These are phyloP conservation scores for Zygoascus bituminiphila DNA, from an alignment of 805 yeast species.

Conservation along the genomic window DNA sequence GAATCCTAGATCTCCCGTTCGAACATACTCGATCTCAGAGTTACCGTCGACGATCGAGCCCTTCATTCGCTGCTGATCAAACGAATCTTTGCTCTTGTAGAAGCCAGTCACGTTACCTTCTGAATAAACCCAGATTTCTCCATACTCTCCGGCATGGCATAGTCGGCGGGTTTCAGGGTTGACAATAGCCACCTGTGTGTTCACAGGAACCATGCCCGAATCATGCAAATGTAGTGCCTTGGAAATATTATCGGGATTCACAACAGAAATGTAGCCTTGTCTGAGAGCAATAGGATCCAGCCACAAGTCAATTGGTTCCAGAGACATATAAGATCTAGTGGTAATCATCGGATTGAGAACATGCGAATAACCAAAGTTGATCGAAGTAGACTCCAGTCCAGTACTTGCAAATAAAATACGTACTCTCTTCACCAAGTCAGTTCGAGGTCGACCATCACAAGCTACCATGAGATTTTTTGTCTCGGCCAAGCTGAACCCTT, in stretches of 20 bases:
- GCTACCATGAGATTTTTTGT: conserved; percentile 80
- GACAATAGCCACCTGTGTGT: conserved; percentile 88
- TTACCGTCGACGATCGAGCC: conserved; percentile 62
- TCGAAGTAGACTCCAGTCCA: conserved; percentile 55
- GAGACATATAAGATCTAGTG: conserved; percentile 76
- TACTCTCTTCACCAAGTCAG: conserved; percentile 44
- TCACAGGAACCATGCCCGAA: conserved; percentile 92
- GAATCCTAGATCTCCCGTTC: conserved; percentile 95
- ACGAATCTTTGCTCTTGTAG: conserved; percentile 44
- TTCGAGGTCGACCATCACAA: conserved; percentile 65
- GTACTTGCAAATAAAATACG: conserved; percentile 56
- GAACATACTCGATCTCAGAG: conserved; percentile 49
- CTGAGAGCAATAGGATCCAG: conserved; percentile 81
- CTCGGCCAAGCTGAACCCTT: conserved; percentile 50
- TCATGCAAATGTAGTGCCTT: conserved; percentile 76
- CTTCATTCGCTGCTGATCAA: conserved; percentile 46
- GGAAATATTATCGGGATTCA: conserved; percentile 62
- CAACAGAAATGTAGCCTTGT: conserved; percentile 78
- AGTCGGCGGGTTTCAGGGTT: conserved; percentile 81
- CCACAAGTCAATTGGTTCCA: conserved; percentile 81
- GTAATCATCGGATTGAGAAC: conserved; percentile 75
- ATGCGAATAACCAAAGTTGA: conserved; percentile 73
- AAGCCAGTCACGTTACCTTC: conserved; percentile 69
- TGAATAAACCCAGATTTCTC: conserved; percentile 94
- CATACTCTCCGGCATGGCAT: conserved; percentile 85